Conservation (phyloP, 768 basidiomycete genomes). For the Boletus sp. region DNA sequence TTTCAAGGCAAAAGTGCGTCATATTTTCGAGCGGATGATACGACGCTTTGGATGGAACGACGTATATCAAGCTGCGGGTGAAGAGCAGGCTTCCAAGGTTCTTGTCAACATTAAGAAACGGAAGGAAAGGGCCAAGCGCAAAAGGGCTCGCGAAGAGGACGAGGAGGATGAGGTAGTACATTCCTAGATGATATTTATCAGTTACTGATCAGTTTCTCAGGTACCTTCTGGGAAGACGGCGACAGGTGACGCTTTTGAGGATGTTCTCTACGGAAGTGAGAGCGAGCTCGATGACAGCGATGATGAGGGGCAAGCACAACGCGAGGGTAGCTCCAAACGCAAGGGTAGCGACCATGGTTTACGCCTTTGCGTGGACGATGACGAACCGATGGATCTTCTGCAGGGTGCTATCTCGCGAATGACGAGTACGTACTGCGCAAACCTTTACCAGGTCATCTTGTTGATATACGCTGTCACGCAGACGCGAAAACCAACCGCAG, state of each 20-base stretch:
- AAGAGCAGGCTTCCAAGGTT: conserved; percentile 84
- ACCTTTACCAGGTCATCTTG: background rate
- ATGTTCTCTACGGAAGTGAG: conserved; percentile 95
- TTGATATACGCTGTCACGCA: conserved; percentile 21
- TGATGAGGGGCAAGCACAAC: conserved; percentile 44
- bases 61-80: conserved; percentile 67
- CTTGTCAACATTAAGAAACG: conserved; percentile 92
- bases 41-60: conserved; percentile 87
- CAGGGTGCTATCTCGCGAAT: conserved; percentile 71
- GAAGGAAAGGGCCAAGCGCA: conserved; percentile 90
- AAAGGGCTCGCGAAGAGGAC: conserved; percentile 61
- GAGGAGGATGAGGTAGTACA: conserved; percentile 50
- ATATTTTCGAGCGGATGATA: conserved; percentile 95
- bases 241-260: conserved; percentile 90
- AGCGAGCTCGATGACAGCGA: conserved; percentile 80
- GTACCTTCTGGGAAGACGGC: conserved; percentile 44
- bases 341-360: conserved; percentile 45
- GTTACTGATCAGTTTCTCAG: conserved; percentile 30
- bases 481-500: conserved; percentile 48
- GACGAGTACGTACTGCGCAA: conserved; percentile 50
- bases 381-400: conserved; percentile 93
- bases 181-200: background rate
- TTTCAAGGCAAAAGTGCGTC: conserved; percentile 94
- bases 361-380: conserved; percentile 80
- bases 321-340: conserved; percentile 32